Base-by-base conservation (phyloP, 2,329 filamentous ascomycete species). In the Colletotrichum plurivorum region DNA sequence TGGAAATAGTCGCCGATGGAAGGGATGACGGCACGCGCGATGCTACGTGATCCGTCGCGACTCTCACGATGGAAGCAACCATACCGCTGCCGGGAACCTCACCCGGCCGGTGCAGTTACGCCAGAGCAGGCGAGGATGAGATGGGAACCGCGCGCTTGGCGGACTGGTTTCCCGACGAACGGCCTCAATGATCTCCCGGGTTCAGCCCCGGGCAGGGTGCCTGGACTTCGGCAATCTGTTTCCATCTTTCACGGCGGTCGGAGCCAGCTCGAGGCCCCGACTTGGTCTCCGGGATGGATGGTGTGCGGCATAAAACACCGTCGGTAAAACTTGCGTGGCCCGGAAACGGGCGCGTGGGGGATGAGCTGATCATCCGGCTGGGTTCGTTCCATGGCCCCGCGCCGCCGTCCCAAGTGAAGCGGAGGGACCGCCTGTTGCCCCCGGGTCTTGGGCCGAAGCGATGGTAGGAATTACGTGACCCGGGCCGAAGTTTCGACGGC, bases 401-500 rank as follows among this genome's bases (percentile, higher is more conserved):
- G 46, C 52, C 41, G 58, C 58, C 58, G 49, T 61, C 58, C 58
- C 36, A 61, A 61, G 39, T 31, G 6, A 10, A 22, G 25, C 48
- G 48, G 48, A 9, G n/a, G 51, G 20, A 18, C 13, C 41, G 41
- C 18, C 36, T 55, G 54, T 62, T 61, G 66, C 9, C 31, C 61
- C 62, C 62, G 66, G 54, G 6, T 31, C 25, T 25, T 10, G 8
- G 36, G 39, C 51, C 27, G 43, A 22, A 10, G n/a, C 31, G 18
- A 41, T 49, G 13, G 18, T 13, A 25, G 18, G 25, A 36, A 22
- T 53, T 54, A 48, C 61, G 20, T 68, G 61, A 55, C 51, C 45
- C 66, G 66, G 54, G 41, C 66, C 66, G 61, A 52, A 49, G 53
- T 39, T 64, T 57, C 18, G 25, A 16, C 45, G 22, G 66, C 13